A percentile compares a stretch with the other conserved stretches of the same genome.
Evolutionary conservation across 2,329 filamentous ascomycete genomes (phyloP).

Genomic region (Didymella arachidicola): DNA sequence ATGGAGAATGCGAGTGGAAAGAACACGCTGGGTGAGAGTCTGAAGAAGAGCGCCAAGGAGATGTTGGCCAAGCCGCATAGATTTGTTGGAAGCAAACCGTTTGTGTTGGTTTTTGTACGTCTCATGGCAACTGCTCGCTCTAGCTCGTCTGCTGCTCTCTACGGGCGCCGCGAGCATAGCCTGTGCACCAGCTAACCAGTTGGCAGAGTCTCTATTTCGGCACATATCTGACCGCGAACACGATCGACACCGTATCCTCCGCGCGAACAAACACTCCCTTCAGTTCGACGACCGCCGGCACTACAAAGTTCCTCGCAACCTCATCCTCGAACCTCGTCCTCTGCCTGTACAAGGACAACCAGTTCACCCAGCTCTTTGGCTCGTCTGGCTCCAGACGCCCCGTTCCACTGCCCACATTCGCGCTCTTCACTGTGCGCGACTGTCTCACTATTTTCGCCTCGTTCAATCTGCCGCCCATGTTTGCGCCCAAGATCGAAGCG

Average conservation of each 20-base stretch:
- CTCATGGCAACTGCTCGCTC: background rate
- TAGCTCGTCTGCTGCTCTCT: too few relatives aligned
- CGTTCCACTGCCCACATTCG: constrained; percentile 75
- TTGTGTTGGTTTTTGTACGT: constrained; percentile 66
- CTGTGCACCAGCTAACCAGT: background rate
- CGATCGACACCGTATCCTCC: constrained; percentile 79
- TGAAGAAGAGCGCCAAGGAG: constrained; percentile 65
- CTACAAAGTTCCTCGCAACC: constrained; percentile 81
- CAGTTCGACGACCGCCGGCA: constrained; percentile 72
- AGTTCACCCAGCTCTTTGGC: constrained; percentile 84
- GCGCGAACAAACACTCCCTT: constrained; percentile 66
- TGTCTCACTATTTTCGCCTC: constrained; percentile 89
- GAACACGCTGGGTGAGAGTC: constrained; percentile 64
- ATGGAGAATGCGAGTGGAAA: constrained; percentile 83
- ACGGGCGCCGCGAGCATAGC: background rate
- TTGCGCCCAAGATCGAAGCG: constrained; percentile 71
- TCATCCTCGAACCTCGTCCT: constrained; percentile 83
- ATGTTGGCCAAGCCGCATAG: constrained; percentile 68
- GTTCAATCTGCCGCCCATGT: constrained; percentile 84
- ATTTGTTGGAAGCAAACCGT: constrained; percentile 70
- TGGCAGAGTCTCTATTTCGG: constrained; percentile 74
- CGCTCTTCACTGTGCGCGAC: constrained; percentile 82
- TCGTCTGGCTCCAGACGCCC: constrained; percentile 53
- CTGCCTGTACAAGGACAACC: constrained; percentile 88
- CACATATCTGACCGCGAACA: constrained; percentile 89